phyloP scores from a whole-genome alignment of 768 basidiomycete genomes.

The Mycena floridula region DNA sequence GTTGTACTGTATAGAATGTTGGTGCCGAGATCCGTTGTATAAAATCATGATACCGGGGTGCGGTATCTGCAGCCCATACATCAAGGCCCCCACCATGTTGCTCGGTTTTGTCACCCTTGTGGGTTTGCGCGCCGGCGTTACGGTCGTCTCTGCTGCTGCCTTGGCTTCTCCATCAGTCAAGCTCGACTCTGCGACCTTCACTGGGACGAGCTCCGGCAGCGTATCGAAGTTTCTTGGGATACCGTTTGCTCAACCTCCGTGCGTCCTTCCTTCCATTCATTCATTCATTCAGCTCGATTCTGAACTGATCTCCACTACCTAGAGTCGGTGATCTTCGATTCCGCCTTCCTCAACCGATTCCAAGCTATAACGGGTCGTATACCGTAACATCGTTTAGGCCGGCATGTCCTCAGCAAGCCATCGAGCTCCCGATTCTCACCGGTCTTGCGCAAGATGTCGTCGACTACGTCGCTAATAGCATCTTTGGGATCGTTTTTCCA shows the following conservation, averaged over 20 bases:
- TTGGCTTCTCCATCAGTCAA: slow-evolving; percentile 25
- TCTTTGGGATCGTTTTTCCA: slow-evolving; percentile 6
- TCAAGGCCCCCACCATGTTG: too few species aligned
- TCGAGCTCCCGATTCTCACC: slow-evolving; percentile 26
- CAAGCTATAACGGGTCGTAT: slow-evolving; percentile 27
- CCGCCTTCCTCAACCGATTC: slow-evolving; percentile 31
- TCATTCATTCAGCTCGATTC: too few species aligned
- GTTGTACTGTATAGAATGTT: too few species aligned
- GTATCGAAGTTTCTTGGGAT: slow-evolving; percentile 43
- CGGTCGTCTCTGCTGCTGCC: slow-evolving; percentile 1
- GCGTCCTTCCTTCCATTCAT: slow-evolving; percentile 10
- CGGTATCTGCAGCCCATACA: too few species aligned
- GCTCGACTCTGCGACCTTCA: slow-evolving; percentile 37
- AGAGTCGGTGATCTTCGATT: slow-evolving; percentile 35
- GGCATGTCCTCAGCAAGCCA: slow-evolving; percentile 40
- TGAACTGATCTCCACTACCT: not conserved
- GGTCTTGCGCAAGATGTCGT: slow-evolving; percentile 28
- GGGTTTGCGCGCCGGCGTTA: too few species aligned
- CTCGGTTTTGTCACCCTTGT: too few species aligned
- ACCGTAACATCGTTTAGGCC: slow-evolving; percentile 35
- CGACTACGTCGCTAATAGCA: slow-evolving; percentile 14
- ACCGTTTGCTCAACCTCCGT: slow-evolving; percentile 54
- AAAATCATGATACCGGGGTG: too few species aligned
- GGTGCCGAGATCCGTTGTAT: too few species aligned
- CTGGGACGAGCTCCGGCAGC: slow-evolving; percentile 27